Conservation (phyloP, 2,329 filamentous ascomycete genomes). For the Colletotrichum gloeosporioides region DNA sequence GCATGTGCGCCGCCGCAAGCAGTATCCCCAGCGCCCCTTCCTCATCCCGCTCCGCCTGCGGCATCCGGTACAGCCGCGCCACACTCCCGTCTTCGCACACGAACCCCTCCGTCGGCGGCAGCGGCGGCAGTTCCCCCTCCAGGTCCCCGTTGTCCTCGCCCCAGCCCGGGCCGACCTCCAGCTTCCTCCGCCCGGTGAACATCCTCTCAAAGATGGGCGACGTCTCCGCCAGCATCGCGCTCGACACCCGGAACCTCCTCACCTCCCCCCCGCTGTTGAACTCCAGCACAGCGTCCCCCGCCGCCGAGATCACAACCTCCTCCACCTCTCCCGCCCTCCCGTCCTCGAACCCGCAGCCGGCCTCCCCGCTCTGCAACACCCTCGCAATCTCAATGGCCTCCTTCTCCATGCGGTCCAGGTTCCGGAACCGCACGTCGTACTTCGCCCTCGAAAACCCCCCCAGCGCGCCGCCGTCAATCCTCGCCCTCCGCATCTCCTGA, state of each 20-base stretch:
- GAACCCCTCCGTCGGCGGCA: conserved; percentile 36
- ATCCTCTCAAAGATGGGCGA: conserved; percentile 58
- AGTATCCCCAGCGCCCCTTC: conserved; percentile 48
- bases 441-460: conserved; percentile 44
- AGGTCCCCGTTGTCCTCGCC: conserved; percentile 44
- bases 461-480: conserved; percentile 47
- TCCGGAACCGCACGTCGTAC: conserved; percentile 53
- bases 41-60: conserved; percentile 52
- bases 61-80: conserved; percentile 57
- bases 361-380: conserved; percentile 46
- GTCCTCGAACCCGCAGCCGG: conserved; percentile 35
- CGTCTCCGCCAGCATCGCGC: conserved; percentile 53
- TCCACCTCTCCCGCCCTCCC: conserved; percentile 39
- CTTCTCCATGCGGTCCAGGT: conserved; percentile 49
- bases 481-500: conserved; percentile 50
- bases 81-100: conserved; percentile 48
- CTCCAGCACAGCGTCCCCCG: conserved; percentile 57
- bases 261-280: conserved; percentile 50
- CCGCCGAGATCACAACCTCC: conserved; percentile 48
- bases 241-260: conserved; percentile 57
- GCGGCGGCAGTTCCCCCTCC: conserved; percentile 35
- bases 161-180: conserved; percentile 24
- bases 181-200: conserved; percentile 38
- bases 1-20: conserved; percentile 57
- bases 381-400: conserved; percentile 44